Conservation (phyloP, 768 basidiomycete species). For the Mycena pura region DNA sequence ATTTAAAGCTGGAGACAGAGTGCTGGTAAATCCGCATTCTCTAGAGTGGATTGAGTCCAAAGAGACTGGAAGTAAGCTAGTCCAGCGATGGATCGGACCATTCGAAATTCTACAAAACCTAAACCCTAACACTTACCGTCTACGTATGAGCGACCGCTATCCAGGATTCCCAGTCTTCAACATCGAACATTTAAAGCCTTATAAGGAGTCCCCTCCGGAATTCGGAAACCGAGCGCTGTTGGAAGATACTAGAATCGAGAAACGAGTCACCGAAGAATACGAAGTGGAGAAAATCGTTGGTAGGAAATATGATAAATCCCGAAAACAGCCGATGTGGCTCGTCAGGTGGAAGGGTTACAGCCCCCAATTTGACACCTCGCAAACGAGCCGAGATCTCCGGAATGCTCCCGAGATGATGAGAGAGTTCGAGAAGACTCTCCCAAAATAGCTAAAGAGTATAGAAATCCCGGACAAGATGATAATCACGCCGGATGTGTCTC, state of each 20-base stretch:
- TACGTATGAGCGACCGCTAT: background rate
- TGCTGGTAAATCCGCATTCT: constrained; percentile 29
- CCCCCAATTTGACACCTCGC: background rate
- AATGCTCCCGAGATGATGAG: background rate
- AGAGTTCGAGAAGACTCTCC: background rate
- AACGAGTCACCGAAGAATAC: background rate
- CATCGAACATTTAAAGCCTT: background rate
- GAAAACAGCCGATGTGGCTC: background rate
- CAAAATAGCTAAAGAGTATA: no score
- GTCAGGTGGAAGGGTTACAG: background rate
- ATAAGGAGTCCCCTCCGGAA: background rate
- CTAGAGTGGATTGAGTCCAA: background rate
- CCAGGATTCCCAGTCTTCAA: background rate
- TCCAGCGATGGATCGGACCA: background rate
- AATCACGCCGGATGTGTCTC: no score
- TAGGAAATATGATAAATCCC: background rate
- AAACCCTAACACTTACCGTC: background rate
- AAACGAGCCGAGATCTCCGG: background rate
- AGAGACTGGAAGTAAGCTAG: background rate
- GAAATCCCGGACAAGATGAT: no score
- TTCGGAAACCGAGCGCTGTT: no score
- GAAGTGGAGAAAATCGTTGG: background rate
- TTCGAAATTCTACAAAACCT: background rate
- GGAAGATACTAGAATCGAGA: background rate
- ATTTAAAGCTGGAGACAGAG: constrained; percentile 20